Evolutionary conservation across 2,329 filamentous ascomycete genomes (phyloP).

Genomic region (Geosmithia putterillii): DNA sequence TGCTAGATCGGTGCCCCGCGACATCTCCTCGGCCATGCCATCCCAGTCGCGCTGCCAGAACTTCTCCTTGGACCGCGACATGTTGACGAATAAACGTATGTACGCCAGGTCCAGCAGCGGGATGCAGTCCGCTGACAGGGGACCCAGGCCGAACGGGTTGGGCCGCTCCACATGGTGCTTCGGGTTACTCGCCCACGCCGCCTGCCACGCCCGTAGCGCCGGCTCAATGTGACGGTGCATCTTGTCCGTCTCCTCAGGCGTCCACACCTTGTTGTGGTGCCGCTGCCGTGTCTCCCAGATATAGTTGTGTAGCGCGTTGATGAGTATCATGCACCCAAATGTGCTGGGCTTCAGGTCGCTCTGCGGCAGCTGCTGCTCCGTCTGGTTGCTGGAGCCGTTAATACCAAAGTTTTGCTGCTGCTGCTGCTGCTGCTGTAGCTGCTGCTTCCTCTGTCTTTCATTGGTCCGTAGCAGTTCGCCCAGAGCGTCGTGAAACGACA

Average conservation of each 20-base stretch:
- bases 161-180: slow-evolving; percentile 74
- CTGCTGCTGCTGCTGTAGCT: slow-evolving; percentile 16
- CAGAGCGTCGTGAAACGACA: slow-evolving; percentile 73
- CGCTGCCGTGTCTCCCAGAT: slow-evolving; percentile 95
- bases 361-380: slow-evolving; percentile 31
- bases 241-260: slow-evolving; percentile 80
- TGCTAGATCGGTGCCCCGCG: slow-evolving; percentile 63
- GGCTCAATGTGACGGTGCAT: slow-evolving; percentile 96
- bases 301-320: slow-evolving; percentile 92
- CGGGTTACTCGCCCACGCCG: slow-evolving; percentile 79
- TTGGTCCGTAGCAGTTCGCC: slow-evolving; percentile 71
- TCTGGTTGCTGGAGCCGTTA: background rate
- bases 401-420: background rate
- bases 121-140: slow-evolving; percentile 81
- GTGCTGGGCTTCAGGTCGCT: slow-evolving; percentile 71
- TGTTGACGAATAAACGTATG: slow-evolving; percentile 81
- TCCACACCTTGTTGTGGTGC: slow-evolving; percentile 82
- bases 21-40: slow-evolving; percentile 77
- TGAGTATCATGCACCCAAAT: slow-evolving; percentile 82
- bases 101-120: slow-evolving; percentile 86
- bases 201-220: slow-evolving; percentile 86
- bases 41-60: slow-evolving; percentile 94
- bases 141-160: slow-evolving; percentile 70
- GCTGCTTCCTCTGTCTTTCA: slow-evolving; percentile 47
- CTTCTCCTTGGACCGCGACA: slow-evolving; percentile 83